Evolutionary conservation across 805 yeast genomes (phyloP), one percentile per base, ranked within the genome.

Genomic region (Metschnikowia similis): DNA sequence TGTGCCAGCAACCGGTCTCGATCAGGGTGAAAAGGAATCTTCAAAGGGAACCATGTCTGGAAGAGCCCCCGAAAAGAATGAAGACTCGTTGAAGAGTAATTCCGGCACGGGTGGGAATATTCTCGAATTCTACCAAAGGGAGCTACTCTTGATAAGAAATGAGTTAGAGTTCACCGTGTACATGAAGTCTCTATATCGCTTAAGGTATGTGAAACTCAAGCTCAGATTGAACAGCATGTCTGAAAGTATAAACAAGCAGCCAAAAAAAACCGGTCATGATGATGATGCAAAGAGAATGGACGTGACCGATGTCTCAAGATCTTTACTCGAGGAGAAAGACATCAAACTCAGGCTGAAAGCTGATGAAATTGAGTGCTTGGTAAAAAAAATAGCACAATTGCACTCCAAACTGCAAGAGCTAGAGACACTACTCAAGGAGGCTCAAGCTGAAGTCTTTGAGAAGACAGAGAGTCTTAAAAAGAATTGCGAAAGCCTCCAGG

Each of bases 121-220:
- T 0, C 43, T 75, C 11, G 77, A 76, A 35, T 81, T 74, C 55
- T 82, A 78, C 51, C 79, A 79, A 48, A 69, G 88, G 49, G 88
- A 85, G 57, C 65, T 83, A 13, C 61, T 84, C 48, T 67, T 84
- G 35, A 57, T 74, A 50, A 75, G 75, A 46, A 85, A 84, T 61
- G 89, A 84, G 59, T 66, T 82, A 35, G 85, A 82, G 44, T 84
- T 85, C 56, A 70, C 80, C 3, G 72, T 75, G 44, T 83, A 79
- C 61, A 59, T 81, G 56, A 79, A 77, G 44, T 70, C 76, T 45
- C 68, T 80, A 51, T 71, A 51, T 42, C 50, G 43, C 41, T 39
- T 47, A 35, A 53, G 49, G 41, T 56, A 49, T 30, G 14, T 50
- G 35, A 54, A 50, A 48, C 56, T 56, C 45, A 57, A 52, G 44